These are phyloP conservation scores for Chenopodium quinoa DNA, from an alignment of 148 eudicot species.

Conservation along the genomic window DNA sequence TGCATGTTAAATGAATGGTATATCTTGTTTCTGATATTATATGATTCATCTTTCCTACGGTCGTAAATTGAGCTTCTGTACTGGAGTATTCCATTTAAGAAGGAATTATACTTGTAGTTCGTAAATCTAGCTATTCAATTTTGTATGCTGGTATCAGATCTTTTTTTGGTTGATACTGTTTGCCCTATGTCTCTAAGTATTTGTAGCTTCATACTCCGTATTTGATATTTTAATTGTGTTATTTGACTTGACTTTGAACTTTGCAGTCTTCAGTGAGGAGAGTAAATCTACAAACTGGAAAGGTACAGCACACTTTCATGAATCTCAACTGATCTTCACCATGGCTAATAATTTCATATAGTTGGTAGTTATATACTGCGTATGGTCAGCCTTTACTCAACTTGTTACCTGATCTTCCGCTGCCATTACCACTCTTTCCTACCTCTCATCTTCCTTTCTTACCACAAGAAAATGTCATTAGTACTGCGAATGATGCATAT, in stretches of 20 bases:
- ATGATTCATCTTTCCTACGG: background rate
- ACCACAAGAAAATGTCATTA: background rate
- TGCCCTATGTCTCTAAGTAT: conserved; percentile 2
- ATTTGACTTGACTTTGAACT: conserved; percentile 22
- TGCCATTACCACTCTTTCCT: background rate
- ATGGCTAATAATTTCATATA: background rate
- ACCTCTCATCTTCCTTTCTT: background rate
- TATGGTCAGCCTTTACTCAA: background rate
- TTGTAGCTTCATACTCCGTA: background rate
- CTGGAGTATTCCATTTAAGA: background rate
- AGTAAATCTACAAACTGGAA: conserved; percentile 70
- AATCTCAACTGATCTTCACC: background rate
- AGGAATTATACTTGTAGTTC: background rate
- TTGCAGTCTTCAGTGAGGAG: conserved; percentile 91
- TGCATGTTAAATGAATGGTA: background rate
- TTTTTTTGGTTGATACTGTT: background rate
- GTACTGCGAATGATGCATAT: background rate
- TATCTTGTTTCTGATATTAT: background rate
- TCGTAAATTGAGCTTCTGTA: background rate
- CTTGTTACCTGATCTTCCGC: background rate
- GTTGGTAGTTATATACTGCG: background rate
- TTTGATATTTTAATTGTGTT: background rate
- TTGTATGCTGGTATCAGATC: background rate
- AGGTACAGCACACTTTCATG: conserved; percentile 44
- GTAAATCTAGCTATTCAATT: background rate